These are phyloP conservation scores for Psilocybe mexicana DNA, from an alignment of 1,284 basidiomycete species.

Conservation along the genomic window DNA sequence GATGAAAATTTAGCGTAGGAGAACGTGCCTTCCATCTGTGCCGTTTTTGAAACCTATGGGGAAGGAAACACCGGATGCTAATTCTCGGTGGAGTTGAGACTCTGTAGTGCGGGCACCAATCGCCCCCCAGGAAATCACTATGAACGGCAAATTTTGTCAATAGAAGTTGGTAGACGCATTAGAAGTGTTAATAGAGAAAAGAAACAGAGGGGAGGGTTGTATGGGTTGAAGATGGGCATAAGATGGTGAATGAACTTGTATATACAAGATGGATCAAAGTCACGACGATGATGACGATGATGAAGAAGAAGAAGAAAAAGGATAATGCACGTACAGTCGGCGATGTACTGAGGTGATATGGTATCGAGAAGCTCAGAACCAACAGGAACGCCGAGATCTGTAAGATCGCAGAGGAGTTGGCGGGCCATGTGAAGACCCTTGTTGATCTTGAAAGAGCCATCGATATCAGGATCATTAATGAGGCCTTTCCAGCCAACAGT, in stretches of 20 bases:
- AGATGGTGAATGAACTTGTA: neutral
- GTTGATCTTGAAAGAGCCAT: slow-evolving; percentile 96
- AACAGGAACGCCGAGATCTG: slow-evolving; percentile 86
- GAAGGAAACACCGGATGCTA: slow-evolving; percentile 88
- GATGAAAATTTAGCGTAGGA: slow-evolving; percentile 20
- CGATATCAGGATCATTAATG: slow-evolving; percentile 90
- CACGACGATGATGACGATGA: neutral
- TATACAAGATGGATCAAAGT: neutral
- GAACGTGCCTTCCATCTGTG: slow-evolving; percentile 84
- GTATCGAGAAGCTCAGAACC: slow-evolving; percentile 96
- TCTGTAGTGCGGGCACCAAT: slow-evolving; percentile 97
- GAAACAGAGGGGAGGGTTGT: slow-evolving; percentile 1
- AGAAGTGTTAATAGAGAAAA: neutral
- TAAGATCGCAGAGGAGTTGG: slow-evolving; percentile 88
- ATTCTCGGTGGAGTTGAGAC: slow-evolving; percentile 91
- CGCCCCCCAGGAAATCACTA: slow-evolving; percentile 93
- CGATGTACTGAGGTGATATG: slow-evolving; percentile 85
- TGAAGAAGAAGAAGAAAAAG: neutral
- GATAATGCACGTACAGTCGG: slow-evolving; percentile 51
- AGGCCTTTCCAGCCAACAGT: slow-evolving; percentile 90
- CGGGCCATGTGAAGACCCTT: slow-evolving; percentile 89
- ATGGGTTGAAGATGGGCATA: neutral
- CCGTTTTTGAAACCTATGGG: slow-evolving; percentile 99
- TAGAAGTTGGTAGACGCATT: too few relatives aligned
- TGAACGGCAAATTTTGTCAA: too few relatives aligned